Evolutionary conservation across 2,329 filamentous ascomycete species (phyloP).

Genomic region (Ascochyta clinopodiicola): DNA sequence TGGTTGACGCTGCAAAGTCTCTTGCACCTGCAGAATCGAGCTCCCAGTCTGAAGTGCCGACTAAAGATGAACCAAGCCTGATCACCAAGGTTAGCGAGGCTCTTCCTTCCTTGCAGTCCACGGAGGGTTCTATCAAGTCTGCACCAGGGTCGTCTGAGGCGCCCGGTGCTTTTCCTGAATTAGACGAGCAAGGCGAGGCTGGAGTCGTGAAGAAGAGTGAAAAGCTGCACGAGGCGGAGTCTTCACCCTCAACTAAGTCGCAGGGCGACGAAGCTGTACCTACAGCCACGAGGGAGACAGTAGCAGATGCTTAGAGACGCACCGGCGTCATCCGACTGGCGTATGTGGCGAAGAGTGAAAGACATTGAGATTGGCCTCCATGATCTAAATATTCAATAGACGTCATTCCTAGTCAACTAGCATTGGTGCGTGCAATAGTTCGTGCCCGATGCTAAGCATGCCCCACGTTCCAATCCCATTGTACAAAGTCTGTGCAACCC

Average conservation of each 20-base stretch:
- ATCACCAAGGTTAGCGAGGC: constrained; percentile 12
- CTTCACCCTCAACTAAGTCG: constrained; percentile 9
- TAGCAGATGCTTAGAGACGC: constrained; percentile 1
- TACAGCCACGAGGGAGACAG: constrained; percentile 8
- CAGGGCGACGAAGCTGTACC: constrained; percentile 9
- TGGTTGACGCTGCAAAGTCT: constrained; percentile 10
- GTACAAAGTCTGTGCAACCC: no score
- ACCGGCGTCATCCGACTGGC: background rate
- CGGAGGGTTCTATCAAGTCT: constrained; percentile 8
- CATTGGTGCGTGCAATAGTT: no score
- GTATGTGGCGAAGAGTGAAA: background rate
- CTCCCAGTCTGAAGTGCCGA: constrained; percentile 8
- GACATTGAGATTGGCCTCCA: background rate
- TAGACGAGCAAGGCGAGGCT: constrained; percentile 5
- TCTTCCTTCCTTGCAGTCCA: constrained; percentile 9
- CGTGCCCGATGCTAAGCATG: no score
- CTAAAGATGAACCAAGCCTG: constrained; percentile 9
- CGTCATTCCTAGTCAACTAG: background rate
- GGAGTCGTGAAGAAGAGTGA: background rate
- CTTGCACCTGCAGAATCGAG: background rate
- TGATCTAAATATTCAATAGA: constrained; percentile 6
- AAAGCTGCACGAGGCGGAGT: background rate
- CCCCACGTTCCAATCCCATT: no score
- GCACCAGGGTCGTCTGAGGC: constrained; percentile 25
- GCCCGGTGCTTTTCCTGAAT: constrained; percentile 30